Evolutionary conservation across 177 flowering plant genomes (phyloP), one percentile per base, ranked within the genome.

Genomic region (Vitis hybrid): DNA sequence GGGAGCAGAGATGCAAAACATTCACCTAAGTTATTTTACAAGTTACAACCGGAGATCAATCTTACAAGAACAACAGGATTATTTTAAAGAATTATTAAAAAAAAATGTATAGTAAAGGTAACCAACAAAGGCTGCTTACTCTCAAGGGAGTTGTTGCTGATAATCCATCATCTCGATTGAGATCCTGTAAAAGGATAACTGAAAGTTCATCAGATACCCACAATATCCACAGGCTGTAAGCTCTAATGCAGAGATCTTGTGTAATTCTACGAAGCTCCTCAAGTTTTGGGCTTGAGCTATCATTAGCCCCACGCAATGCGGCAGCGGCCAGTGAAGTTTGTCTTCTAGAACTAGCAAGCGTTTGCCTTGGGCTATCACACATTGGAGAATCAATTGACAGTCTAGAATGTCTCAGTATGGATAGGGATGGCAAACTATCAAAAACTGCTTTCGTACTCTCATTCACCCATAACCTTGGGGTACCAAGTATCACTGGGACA

Each of bases 201-300:
- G 95, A 83, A 58, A 95, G 89, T 82, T 93, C 97, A 79, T 82
- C 73, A 15, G 93, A 85, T 15, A 93, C 83, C 97, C 95, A 95
- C 50, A 83, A 78, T 74, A 93, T 93, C 99, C 99, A 95, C 81
- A 95, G 82, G 58, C 73, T 73, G 60, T 95, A 88, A 74, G 99
- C 96, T 83, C 77, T 82, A 54, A 93, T 82, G 76, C 90, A 87
- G 58, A 91, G 89, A 71, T 91, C 98, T 74, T 85, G 79, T 4
- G 81, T 82, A 65, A 59, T 70, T 73, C 64, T 80, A 65, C 49
- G 74, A 56, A 95, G 82, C 70, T 88, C 91, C 66, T 88, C 91
- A 40, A 91, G 90, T 70, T 85, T 89, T 56, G 94, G 88, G 81
- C 88, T 88, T 65, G 86, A 72, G 69, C 68, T 84, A 69, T 91